Percentiles rank a stretch among this genome's conserved stretches.
phyloP scores from a whole-genome alignment of 2,329 filamentous ascomycete species.

The Elsinoe arachidis region DNA sequence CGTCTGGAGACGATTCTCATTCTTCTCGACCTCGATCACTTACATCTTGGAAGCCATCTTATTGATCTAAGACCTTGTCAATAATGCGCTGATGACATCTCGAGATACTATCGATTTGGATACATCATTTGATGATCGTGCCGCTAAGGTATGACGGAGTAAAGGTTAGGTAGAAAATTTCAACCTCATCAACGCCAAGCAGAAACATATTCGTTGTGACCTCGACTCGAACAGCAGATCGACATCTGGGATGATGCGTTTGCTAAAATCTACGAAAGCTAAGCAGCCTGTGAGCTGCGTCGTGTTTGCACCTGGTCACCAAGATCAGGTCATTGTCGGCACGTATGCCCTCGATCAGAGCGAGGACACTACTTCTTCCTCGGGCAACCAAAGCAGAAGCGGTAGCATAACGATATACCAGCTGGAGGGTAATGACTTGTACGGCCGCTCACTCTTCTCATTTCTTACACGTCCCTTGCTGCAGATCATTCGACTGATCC shows the following conservation, averaged over 20 bases:
- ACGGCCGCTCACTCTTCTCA: slow-evolving; percentile 28
- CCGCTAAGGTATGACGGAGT: too few species aligned
- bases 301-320: slow-evolving; percentile 58
- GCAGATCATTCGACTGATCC: background rate
- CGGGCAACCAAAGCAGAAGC: slow-evolving; percentile 41
- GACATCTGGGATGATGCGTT: background rate
- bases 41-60: slow-evolving; percentile 52
- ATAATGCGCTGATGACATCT: background rate
- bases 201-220: background rate
- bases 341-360: slow-evolving; percentile 67
- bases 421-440: slow-evolving; percentile 48
- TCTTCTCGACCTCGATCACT: slow-evolving; percentile 18
- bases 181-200: background rate
- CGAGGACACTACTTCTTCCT: slow-evolving; percentile 15
- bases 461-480: background rate
- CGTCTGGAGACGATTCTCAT: background rate
- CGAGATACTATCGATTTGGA: background rate
- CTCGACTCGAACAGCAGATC: background rate
- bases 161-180: background rate
- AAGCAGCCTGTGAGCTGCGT: slow-evolving; percentile 63
- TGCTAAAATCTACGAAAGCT: background rate
- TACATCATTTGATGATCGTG: too few species aligned
- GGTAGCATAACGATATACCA: slow-evolving; percentile 65
- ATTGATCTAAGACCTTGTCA: background rate
- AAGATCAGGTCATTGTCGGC: slow-evolving; percentile 65